phyloP scores from a whole-genome alignment of 169 alveolate genomes.

The Perkinsus olseni region DNA sequence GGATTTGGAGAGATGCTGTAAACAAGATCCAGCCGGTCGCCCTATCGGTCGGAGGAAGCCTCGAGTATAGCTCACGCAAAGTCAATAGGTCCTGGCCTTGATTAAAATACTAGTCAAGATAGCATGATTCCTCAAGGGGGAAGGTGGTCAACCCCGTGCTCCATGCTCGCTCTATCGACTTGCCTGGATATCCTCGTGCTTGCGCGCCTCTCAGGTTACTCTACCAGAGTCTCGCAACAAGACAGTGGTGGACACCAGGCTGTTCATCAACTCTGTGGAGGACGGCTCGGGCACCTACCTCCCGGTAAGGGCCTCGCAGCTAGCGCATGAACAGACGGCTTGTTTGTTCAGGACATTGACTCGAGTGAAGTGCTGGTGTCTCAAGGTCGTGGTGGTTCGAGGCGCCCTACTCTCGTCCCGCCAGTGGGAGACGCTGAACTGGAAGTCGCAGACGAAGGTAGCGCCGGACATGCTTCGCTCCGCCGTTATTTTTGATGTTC shows the following conservation, averaged over 20 bases:
- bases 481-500: neutral
- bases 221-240: neutral
- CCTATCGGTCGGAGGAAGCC: too few relatives aligned
- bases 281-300: neutral
- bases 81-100: too few relatives aligned
- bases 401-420: neutral
- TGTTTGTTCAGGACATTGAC: neutral
- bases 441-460: neutral
- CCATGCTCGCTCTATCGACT: too few relatives aligned
- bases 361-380: neutral
- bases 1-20: too few relatives aligned
- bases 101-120: too few relatives aligned
- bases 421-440: neutral
- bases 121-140: too few relatives aligned
- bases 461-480: neutral
- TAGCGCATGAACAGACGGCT: neutral
- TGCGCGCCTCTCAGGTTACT: neutral
- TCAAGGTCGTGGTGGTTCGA: neutral
- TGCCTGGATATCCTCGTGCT: too few relatives aligned
- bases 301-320: neutral
- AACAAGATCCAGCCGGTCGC: too few relatives aligned
- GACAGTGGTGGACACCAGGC: neutral
- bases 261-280: neutral
- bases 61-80: too few relatives aligned
- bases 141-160: too few relatives aligned